These are phyloP conservation scores for Volvariella surrecta DNA, from an alignment of 1,284 basidiomycete species.

Conservation along the genomic window DNA sequence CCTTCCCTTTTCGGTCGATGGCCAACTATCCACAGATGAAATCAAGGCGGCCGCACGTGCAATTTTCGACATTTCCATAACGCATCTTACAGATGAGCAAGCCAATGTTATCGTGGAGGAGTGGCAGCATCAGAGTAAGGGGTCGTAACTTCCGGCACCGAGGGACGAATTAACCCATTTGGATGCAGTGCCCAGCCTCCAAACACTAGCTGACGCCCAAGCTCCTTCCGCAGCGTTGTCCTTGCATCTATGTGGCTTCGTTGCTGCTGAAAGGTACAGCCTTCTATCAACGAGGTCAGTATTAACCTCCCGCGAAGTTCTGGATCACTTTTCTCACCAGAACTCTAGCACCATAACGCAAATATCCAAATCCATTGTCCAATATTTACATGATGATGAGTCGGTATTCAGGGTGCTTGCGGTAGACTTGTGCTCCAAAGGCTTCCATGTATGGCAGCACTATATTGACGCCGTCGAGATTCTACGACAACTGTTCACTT, in stretches of 20 bases:
- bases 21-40: conserved; percentile 39
- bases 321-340: background rate
- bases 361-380: conserved; percentile 73
- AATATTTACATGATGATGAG: conserved; percentile 69
- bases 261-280: conserved; percentile 78
- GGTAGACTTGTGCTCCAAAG: conserved; percentile 84
- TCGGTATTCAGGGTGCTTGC: conserved; percentile 66
- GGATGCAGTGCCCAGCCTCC: conserved; percentile 60
- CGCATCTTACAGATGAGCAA: conserved; percentile 59
- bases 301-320: background rate
- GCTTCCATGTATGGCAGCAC: conserved; percentile 92
- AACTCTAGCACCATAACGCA: conserved; percentile 65
- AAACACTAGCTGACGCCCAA: conserved; percentile 46
- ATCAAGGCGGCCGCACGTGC: conserved; percentile 67
- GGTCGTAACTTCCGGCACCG: conserved; percentile 14
- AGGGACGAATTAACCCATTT: background rate
- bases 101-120: conserved; percentile 50
- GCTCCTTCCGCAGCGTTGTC: conserved; percentile 54
- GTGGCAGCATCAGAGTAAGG: conserved; percentile 60
- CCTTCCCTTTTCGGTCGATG: background rate
- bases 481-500: conserved; percentile 75
- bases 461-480: conserved; percentile 90
- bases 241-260: conserved; percentile 74
- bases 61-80: conserved; percentile 69
- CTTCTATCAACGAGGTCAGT: conserved; percentile 64